Evolutionary conservation across 495 filamentous ascomycete species (phyloP).

Genomic region (Geopyxis carbonaria): DNA sequence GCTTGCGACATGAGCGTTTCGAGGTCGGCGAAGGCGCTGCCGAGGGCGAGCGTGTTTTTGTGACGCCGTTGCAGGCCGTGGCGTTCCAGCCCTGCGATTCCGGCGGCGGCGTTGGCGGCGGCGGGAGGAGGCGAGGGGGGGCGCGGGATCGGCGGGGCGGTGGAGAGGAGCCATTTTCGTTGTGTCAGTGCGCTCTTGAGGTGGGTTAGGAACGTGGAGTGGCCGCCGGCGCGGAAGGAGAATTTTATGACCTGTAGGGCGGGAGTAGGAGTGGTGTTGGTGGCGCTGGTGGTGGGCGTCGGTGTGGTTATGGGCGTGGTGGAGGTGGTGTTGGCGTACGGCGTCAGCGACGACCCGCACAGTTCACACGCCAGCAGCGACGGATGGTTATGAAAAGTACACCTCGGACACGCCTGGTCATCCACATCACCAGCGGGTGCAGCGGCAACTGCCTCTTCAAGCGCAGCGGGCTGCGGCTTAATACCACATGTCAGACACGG

Average conservation of each 20-base stretch:
- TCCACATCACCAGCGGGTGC: constrained; percentile 14
- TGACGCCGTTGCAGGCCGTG: constrained; percentile 55
- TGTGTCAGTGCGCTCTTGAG: constrained; percentile 76
- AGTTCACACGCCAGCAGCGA: constrained; percentile 78
- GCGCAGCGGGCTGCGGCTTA: constrained; percentile 44
- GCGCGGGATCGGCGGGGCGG: constrained; percentile 74
- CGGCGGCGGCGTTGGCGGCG: constrained; percentile 25
- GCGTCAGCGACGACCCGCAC: constrained; percentile 41
- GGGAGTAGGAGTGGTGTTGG: constrained; percentile 25
- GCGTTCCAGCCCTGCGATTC: constrained; percentile 82
- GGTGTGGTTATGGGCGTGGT: constrained; percentile 23
- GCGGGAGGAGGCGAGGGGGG: constrained; percentile 29
- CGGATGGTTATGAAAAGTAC: constrained; percentile 87
- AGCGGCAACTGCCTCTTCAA: constrained; percentile 13
- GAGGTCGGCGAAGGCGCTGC: constrained; percentile 87
- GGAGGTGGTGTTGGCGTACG: neutral
- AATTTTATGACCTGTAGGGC: constrained; percentile 66
- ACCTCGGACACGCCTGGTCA: constrained; percentile 61
- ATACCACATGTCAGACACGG: constrained; percentile 90
- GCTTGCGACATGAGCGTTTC: constrained; percentile 94
- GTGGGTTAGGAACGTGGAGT: constrained; percentile 76
- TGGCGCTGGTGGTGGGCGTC: constrained; percentile 18
- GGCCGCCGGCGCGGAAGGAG: constrained; percentile 78
- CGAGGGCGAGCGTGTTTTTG: constrained; percentile 86
- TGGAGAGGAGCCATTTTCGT: constrained; percentile 87